Evolutionary conservation across 495 filamentous ascomycete species (phyloP).

Genomic region (Trichoderma reesei): DNA sequence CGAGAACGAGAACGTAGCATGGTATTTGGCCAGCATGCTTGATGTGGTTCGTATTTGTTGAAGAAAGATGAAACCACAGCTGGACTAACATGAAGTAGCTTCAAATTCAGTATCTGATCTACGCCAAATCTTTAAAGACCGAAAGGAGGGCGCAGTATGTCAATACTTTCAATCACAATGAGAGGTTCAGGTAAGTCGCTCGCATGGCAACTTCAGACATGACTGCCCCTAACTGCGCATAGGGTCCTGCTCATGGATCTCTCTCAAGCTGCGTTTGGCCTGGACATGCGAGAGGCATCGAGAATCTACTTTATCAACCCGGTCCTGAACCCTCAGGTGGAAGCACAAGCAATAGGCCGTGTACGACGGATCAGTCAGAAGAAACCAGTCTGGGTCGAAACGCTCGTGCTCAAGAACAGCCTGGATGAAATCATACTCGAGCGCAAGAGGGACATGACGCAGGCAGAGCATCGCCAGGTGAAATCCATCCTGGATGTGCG

Average conservation of each 20-base stretch:
- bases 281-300: constrained; percentile 73
- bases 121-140: constrained; percentile 55
- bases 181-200: constrained; percentile 32
- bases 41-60: constrained; percentile 43
- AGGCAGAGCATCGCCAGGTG: constrained; percentile 57
- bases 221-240: constrained; percentile 12
- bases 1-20: constrained; percentile 76
- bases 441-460: constrained; percentile 66
- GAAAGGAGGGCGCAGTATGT: constrained; percentile 61
- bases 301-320: constrained; percentile 90
- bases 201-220: neutral
- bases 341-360: constrained; percentile 87
- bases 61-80: neutral
- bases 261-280: constrained; percentile 72
- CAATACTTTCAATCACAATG: constrained; percentile 60
- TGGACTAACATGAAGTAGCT: constrained; percentile 24
- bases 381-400: constrained; percentile 75
- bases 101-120: constrained; percentile 71
- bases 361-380: constrained; percentile 82
- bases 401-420: constrained; percentile 68
- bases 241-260: constrained; percentile 87
- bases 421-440: constrained; percentile 79
- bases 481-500: constrained; percentile 66
- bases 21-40: constrained; percentile 70
- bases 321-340: constrained; percentile 73